Base-by-base conservation (phyloP, 352 stramenopile species). In the Globisporangium uncinulatum region DNA sequence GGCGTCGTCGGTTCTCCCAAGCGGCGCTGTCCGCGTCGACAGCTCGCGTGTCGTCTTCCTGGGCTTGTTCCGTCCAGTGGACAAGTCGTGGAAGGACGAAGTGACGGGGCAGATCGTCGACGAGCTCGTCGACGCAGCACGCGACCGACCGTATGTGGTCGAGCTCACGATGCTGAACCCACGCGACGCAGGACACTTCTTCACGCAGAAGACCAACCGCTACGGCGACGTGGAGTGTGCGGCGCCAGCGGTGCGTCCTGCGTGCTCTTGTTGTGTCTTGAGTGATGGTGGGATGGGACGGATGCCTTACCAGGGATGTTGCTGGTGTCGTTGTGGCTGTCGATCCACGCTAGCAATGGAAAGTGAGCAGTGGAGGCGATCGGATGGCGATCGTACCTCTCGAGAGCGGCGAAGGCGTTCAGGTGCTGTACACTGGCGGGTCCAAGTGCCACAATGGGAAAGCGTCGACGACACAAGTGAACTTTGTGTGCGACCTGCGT, bases 211-310 rank as follows among this genome's bases (percentile, higher is more conserved):
- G n/a, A 87, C 65, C 24, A 69, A 65, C 14, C 66, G 80, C 21
- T 92, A 90, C 39, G 82, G 82, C 13, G 69, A 86, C 34, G 79
- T 92, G 8, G 72, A 87, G 62, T 92, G 82, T 59, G 82, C 79
- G 4, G 76, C 82, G 6, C 82, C 82, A 64, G 53, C 77, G 64
- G 79, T 92, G 75, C 19, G 68, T 59, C 34, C 20, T 52, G 15
- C 7, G 36, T 13, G 52, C 15, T 41, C 45, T 24, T 49, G 14
- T 15, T 47, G 19, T 36, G 29, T 46, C 34, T 14, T n/a, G 24
- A 29, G 24, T 29, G 24, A 4, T 29, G 24, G 24, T 29, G 24
- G 24, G 24, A 29, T 29, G 24, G 24, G 10, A 46, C 45, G 19
- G 29, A 36, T 62, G 53, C 51, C 41, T 15, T 56, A 29, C 17